phyloP scores from a whole-genome alignment of 2,329 filamentous ascomycete genomes.

The Neopestalotiopsis sp. region DNA sequence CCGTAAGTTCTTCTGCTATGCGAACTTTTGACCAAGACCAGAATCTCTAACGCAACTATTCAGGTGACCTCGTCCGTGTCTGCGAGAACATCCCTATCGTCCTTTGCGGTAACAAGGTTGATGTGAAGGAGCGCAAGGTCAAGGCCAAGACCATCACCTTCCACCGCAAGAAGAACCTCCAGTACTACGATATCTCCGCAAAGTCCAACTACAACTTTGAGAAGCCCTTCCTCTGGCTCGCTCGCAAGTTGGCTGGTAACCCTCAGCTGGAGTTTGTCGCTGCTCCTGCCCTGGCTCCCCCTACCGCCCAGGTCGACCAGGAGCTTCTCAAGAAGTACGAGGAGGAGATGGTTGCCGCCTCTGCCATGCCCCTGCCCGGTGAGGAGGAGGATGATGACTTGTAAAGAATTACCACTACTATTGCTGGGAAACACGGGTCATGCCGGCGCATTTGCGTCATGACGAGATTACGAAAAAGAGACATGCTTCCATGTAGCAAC shows the following conservation, averaged over 20 bases:
- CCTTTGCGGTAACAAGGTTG: conserved; percentile 98
- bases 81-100: conserved; percentile 99
- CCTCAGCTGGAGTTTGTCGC: conserved; percentile 91
- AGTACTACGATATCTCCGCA: conserved; percentile 99
- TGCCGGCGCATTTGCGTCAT: conserved; percentile 18
- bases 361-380: conserved; percentile 84
- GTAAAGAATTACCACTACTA: conserved; percentile 44
- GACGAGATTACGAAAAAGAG: conserved; percentile 13
- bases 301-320: conserved; percentile 88
- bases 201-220: conserved; percentile 99
- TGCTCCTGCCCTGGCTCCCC: conserved; percentile 90
- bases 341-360: conserved; percentile 85
- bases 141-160: conserved; percentile 99
- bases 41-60: conserved; percentile 21
- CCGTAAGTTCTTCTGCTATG: conserved; percentile 66
- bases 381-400: conserved; percentile 83
- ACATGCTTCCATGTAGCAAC: conserved; percentile 18
- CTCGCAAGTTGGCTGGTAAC: conserved; percentile 97
- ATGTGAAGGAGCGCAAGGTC: conserved; percentile 99
- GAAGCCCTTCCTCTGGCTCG: conserved; percentile 99
- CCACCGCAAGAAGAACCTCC: conserved; percentile 99
- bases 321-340: conserved; percentile 80
- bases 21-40: conserved; percentile 4
- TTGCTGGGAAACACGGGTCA: conserved; percentile 21
- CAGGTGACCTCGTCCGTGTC: conserved; percentile 96